Percentiles rank a stretch among this genome's conserved stretches.
Conservation (phyloP, 352 stramenopile genomes). For the Phytophthora tentaculata region DNA sequence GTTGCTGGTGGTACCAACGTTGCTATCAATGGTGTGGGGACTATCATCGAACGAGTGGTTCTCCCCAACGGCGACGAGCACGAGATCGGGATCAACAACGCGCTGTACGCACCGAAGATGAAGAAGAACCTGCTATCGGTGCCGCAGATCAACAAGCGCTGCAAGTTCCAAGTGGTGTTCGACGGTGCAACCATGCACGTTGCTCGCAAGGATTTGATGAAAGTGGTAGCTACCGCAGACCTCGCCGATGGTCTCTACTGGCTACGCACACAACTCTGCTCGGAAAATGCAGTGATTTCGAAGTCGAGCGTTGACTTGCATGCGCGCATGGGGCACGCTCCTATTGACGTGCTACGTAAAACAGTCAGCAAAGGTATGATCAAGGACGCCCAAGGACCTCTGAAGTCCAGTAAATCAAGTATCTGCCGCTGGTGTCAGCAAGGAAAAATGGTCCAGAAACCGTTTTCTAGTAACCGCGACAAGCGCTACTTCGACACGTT, state of each 20-base stretch:
- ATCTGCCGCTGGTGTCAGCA: no score
- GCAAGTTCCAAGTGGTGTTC: background rate
- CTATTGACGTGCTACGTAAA: background rate
- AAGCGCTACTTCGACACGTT: no score
- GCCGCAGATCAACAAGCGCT: background rate
- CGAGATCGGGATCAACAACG: no score
- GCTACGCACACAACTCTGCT: background rate
- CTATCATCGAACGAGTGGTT: no score
- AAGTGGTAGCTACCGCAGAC: conserved; percentile 1
- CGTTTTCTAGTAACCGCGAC: no score
- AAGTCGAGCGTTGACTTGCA: background rate
- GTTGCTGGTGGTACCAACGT: no score
- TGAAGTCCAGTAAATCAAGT: no score
- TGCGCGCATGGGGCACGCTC: background rate
- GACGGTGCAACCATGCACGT: background rate
- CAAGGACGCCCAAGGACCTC: background rate
- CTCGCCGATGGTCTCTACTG: conserved; percentile 1
- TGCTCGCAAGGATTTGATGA: background rate
- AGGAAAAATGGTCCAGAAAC: no score
- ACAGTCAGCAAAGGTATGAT: background rate
- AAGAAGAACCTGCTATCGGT: background rate
- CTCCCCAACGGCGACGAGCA: no score
- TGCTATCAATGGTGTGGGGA: no score
- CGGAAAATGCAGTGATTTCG: background rate
- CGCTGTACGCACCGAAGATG: background rate